phyloP scores from a whole-genome alignment of 306 rosid genomes.

The Fagus sylvatica region DNA sequence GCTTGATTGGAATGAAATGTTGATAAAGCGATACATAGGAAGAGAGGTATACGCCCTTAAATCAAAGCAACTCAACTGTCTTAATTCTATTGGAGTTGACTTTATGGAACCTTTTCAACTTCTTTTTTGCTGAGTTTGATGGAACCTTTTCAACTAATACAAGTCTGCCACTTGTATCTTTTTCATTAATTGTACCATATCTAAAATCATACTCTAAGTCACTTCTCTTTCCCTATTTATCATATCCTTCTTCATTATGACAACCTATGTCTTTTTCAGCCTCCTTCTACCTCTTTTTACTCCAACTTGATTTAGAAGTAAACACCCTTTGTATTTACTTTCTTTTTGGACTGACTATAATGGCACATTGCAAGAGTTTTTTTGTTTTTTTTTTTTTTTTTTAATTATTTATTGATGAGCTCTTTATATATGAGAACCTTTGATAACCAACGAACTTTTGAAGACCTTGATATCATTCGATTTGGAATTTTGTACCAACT shows the following conservation, averaged over 20 bases:
- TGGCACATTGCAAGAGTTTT: background rate
- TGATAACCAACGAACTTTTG: no score
- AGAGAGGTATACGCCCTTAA: slow-evolving; percentile 61
- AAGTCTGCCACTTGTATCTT: background rate
- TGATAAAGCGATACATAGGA: slow-evolving; percentile 76
- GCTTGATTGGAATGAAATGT: slow-evolving; percentile 75
- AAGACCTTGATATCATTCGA: no score
- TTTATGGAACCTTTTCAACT: background rate
- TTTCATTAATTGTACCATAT: background rate
- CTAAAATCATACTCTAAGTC: background rate
- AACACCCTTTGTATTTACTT: background rate
- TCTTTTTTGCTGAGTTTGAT: background rate
- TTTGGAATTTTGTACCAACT: no score
- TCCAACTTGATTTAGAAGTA: background rate
- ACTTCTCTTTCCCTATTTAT: background rate
- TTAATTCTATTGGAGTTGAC: background rate
- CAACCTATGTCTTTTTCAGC: background rate
- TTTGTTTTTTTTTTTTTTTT: no score
- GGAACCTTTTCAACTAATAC: background rate
- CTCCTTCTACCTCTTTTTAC: background rate
- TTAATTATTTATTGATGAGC: background rate
- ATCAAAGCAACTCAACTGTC: background rate
- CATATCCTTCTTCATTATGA: background rate
- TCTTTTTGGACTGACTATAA: slow-evolving; percentile 2
- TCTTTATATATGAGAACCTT: slow-evolving; percentile 1